Evolutionary conservation across 371 early-diverging fungal species (phyloP).

Genomic region (Cokeromyces recurvatus): DNA sequence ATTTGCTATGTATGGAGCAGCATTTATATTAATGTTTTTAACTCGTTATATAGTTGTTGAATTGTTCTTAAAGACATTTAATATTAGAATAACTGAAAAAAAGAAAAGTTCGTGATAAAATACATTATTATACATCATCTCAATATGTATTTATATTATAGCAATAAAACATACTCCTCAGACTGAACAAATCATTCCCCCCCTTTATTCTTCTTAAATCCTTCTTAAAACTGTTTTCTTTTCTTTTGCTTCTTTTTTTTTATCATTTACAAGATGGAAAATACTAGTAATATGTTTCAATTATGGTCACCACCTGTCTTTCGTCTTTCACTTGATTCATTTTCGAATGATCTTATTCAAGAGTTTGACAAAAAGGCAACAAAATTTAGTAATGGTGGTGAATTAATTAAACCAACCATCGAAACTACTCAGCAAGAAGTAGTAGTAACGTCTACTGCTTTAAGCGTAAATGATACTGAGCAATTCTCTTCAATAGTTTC

Average conservation of each 20-base stretch:
- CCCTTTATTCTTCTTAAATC: not conserved
- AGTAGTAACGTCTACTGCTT: too few species aligned
- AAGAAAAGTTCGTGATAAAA: too few species aligned
- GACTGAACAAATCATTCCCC: too few species aligned
- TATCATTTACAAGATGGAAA: conserved; percentile 4
- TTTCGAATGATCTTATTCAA: conserved; percentile 24
- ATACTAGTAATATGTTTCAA: conserved; percentile 10
- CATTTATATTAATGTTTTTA: conserved; percentile 20
- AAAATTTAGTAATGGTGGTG: not conserved
- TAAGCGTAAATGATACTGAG: too few species aligned
- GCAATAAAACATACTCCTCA: too few species aligned
- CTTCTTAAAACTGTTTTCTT: conserved; percentile 1
- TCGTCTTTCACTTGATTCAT: conserved; percentile 20
- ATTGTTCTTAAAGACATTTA: not conserved
- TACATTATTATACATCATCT: too few species aligned
- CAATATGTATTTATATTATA: too few species aligned
- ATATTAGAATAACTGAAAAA: too few species aligned
- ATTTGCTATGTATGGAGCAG: conserved; percentile 25
- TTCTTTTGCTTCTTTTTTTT: conserved; percentile 3
- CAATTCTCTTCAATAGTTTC: too few species aligned
- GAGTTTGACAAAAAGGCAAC: conserved; percentile 22
- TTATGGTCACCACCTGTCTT: conserved; percentile 17
- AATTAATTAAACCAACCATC: not conserved
- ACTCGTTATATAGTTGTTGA: not conserved
- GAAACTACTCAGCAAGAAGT: not conserved